Base-by-base conservation (phyloP, 345 rosid genomes). In the Cardamine resedifolia region DNA sequence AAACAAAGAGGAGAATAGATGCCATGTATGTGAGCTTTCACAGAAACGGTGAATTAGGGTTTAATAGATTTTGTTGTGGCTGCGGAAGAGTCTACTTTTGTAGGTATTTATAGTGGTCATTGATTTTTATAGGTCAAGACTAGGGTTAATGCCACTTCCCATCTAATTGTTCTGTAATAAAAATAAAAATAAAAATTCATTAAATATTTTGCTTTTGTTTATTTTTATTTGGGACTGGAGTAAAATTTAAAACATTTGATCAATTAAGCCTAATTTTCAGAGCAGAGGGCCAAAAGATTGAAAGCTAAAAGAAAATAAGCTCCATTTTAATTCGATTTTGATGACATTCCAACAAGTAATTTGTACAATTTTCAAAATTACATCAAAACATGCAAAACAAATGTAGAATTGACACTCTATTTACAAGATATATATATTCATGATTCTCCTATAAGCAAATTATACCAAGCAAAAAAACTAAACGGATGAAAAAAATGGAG, bases 71-170 rank as follows among this genome's bases (percentile, higher is more conserved):
- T 44, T 1, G 56, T 44, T 20, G 56, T 20, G 15, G 73, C 73
- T 43, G 55, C 55, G 73, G 64, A 19, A 3, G 41, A 4, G 19
- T 1, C 1, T 14, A 43, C 23, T 20, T 56, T 19, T 39, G 10
- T 8, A 20, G 4, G 4, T 28, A 68, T 68, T 68, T 68, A 68
- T 68, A 68, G 21, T 60, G 31, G 18, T 41, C 18, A 5, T 5
- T 19, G 31, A 7, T 20, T 68, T 33, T 68, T 28, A 39, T 27
- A 52, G 58, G 58, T 52, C 61, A 38, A 66, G 3, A 68, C 72
- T 55, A 41, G 56, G 73, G 23, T 15, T 55, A 57, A 57, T 50
- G 56, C 56, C 55, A 4, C 50, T 39, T 41, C 39, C 39, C 41
- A 6, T 41, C 18, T 15, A 1, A 14, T 41, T 41, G 20, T 53